A percentile compares a stretch with the other conserved stretches of the same genome.
Conservation (phyloP, 768 basidiomycete genomes). For the Lanmaoa rubissima region DNA sequence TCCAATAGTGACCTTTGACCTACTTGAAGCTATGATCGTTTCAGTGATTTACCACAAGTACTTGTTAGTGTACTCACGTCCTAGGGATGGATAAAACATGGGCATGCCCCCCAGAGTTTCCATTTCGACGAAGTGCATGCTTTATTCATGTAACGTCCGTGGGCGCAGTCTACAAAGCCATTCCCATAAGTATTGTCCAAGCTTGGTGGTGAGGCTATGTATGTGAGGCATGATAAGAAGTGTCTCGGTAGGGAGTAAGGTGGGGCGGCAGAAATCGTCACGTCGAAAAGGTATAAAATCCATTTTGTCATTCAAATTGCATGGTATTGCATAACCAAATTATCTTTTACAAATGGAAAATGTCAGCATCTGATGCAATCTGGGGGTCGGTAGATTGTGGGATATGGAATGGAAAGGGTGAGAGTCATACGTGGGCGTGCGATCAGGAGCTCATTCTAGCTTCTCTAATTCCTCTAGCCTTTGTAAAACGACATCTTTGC, state of each 20-base stretch:
- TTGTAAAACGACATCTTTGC: constrained; percentile 91
- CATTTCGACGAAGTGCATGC: neutral
- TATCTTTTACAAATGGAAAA: constrained; percentile 8
- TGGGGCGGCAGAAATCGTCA: neutral
- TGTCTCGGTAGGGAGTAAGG: neutral
- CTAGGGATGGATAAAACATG: neutral
- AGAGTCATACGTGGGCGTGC: constrained; percentile 8
- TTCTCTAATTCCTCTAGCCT: constrained; percentile 92
- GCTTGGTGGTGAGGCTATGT: neutral
- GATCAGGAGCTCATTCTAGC: constrained; percentile 56
- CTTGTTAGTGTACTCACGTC: constrained; percentile 5
- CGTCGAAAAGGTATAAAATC: neutral
- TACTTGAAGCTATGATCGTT: neutral
- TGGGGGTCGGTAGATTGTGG: constrained; percentile 3
- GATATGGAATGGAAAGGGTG: constrained; percentile 5
- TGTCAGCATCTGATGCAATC: constrained; percentile 12
- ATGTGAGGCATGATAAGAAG: neutral
- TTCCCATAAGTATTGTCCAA: neutral
- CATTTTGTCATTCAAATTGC: neutral
- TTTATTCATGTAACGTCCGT: neutral
- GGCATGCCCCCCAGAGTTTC: neutral
- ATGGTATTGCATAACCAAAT: neutral
- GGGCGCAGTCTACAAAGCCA: neutral
- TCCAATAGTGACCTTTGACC: neutral
- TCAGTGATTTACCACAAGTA: neutral